Conservation (phyloP, 805 yeast species). For the Tetrapisispora pingtungensis region DNA sequence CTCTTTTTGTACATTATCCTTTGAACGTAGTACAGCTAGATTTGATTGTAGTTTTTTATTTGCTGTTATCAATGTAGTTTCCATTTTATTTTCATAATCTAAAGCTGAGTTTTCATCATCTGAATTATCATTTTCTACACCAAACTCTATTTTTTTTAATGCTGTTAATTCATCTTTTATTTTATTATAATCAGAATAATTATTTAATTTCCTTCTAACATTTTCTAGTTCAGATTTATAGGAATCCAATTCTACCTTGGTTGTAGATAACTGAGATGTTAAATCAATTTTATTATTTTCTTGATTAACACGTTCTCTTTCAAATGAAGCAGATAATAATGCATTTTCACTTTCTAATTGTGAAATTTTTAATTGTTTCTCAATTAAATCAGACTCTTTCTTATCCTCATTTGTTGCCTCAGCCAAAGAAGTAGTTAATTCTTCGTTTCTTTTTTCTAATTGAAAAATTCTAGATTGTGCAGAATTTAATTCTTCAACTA, state of each 20-base stretch:
- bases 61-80: conserved; percentile 52
- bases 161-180: conserved; percentile 66
- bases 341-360: conserved; percentile 55
- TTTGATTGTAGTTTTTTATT: conserved; percentile 68
- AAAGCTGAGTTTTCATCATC: conserved; percentile 6
- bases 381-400: conserved; percentile 33
- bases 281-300: conserved; percentile 12
- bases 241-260: conserved; percentile 38
- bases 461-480: conserved; percentile 58
- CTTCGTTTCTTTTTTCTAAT: conserved; percentile 70
- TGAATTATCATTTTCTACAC: conserved; percentile 32
- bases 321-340: conserved; percentile 25
- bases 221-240: conserved; percentile 40
- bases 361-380: conserved; percentile 34
- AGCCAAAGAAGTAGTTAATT: conserved; percentile 56
- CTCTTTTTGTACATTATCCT: conserved; percentile 38
- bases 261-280: conserved; percentile 30
- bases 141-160: conserved; percentile 67
- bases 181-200: conserved; percentile 66
- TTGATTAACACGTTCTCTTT: conserved; percentile 18
- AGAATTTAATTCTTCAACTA: conserved; percentile 66
- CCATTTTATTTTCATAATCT: conserved; percentile 32
- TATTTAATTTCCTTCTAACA: conserved; percentile 40
- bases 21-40: conserved; percentile 53
- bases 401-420: conserved; percentile 38